Percentiles rank a stretch among this genome's conserved stretches.
Conservation (phyloP, 148 eudicot species). For the Talinum fruticosum region DNA sequence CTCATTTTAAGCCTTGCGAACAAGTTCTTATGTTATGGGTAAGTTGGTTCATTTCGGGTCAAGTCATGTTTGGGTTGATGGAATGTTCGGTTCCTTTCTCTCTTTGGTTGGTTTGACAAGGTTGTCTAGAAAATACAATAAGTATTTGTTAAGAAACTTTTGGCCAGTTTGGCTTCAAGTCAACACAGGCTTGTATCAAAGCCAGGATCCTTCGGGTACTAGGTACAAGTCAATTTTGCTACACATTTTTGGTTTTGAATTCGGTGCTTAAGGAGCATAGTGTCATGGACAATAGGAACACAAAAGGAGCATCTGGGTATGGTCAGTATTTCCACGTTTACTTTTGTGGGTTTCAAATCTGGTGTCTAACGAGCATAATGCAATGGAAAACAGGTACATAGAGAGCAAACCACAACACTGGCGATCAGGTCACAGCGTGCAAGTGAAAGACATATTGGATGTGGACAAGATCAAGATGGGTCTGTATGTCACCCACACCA, state of each 20-base stretch:
- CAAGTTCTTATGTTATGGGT: not conserved
- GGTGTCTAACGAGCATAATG: not conserved
- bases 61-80: not conserved
- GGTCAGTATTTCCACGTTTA: not conserved
- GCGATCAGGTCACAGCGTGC: slow-evolving; percentile 48
- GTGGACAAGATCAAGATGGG: too few species aligned
- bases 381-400: slow-evolving; percentile 48
- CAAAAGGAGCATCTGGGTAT: too few species aligned
- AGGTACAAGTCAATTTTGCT: not conserved
- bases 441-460: too few species aligned
- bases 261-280: not conserved
- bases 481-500: slow-evolving; percentile 13
- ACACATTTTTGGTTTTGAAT: not conserved
- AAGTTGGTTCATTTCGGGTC: not conserved
- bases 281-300: too few species aligned
- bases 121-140: too few species aligned
- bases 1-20: not conserved
- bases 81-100: not conserved
- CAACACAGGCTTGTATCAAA: not conserved
- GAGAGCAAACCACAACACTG: slow-evolving; percentile 81
- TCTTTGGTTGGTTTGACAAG: not conserved
- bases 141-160: too few species aligned
- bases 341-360: too few species aligned
- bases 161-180: not conserved
- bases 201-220: not conserved